These are phyloP conservation scores for Volvox reticuliferus DNA, from an alignment of 139 green algal species.

Conservation along the genomic window DNA sequence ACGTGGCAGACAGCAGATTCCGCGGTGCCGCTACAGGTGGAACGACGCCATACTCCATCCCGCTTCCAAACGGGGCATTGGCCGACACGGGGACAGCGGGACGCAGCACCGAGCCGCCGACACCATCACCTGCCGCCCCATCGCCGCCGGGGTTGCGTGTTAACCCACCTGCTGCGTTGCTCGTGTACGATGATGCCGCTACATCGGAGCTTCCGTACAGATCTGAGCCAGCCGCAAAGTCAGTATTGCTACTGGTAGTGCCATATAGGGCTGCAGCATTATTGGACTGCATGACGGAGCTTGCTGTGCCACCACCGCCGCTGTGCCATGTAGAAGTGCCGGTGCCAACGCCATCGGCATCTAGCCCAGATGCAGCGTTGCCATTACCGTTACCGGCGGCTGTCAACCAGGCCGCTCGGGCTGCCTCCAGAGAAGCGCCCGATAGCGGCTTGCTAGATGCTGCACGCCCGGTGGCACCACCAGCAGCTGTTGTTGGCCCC, in stretches of 20 bases:
- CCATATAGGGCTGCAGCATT: background rate
- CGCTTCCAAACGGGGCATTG: slow-evolving; percentile 13
- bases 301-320: background rate
- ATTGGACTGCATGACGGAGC: background rate
- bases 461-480: background rate
- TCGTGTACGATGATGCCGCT: background rate
- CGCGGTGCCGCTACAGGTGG: background rate
- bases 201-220: background rate
- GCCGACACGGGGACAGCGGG: background rate
- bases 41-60: background rate
- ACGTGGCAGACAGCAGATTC: background rate
- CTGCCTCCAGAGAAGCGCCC: background rate
- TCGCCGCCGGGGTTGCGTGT: background rate
- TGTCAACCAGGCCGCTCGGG: background rate
- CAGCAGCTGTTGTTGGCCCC: background rate
- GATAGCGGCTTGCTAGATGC: background rate
- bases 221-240: background rate
- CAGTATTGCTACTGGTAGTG: background rate
- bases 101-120: background rate
- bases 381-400: background rate
- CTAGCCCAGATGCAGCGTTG: background rate
- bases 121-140: background rate
- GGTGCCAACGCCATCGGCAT: background rate
- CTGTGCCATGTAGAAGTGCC: background rate
- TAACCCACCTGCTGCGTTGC: background rate